These are phyloP conservation scores for Mycena galopus DNA, from an alignment of 768 basidiomycete species.

Conservation along the genomic window DNA sequence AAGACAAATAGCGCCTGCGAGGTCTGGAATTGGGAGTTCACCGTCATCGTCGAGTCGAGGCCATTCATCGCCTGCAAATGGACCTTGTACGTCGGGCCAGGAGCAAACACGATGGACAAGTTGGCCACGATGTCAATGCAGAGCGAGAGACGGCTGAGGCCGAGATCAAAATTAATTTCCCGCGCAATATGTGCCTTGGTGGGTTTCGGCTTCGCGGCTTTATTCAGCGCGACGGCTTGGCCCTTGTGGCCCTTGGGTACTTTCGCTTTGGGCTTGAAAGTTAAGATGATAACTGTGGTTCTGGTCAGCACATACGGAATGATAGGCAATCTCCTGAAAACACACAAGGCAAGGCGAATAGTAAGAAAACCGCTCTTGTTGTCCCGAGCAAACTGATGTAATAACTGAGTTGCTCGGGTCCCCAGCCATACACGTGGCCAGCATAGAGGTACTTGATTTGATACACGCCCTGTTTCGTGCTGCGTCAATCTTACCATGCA, in stretches of 20 bases:
- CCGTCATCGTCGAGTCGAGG: background rate
- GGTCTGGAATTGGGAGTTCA: conserved; percentile 23
- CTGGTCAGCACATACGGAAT: background rate
- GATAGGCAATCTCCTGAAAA: conserved; percentile 24
- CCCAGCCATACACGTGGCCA: conserved; percentile 80
- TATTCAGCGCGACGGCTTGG: background rate
- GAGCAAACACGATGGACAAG: conserved; percentile 65
- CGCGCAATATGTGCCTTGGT: conserved; percentile 67
- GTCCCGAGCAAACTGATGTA: conserved; percentile 79
- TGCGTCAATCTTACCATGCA: background rate
- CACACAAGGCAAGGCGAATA: conserved; percentile 60
- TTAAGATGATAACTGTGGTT: conserved; percentile 66
- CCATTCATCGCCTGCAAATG: conserved; percentile 34
- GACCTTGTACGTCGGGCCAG: conserved; percentile 56
- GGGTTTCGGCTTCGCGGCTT: conserved; percentile 54
- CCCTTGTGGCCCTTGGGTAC: conserved; percentile 12
- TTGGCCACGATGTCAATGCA: conserved; percentile 76
- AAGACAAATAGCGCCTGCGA: conserved; percentile 68
- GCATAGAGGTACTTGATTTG: conserved; percentile 89
- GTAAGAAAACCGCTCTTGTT: conserved; percentile 68
- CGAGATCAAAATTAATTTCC: conserved; percentile 80
- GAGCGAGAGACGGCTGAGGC: conserved; percentile 71
- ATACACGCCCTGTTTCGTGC: conserved; percentile 67
- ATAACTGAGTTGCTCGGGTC: conserved; percentile 79
- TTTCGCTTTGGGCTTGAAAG: conserved; percentile 63